Base-by-base conservation (phyloP, 805 yeast genomes). In the Ogataea pignaliae region DNA sequence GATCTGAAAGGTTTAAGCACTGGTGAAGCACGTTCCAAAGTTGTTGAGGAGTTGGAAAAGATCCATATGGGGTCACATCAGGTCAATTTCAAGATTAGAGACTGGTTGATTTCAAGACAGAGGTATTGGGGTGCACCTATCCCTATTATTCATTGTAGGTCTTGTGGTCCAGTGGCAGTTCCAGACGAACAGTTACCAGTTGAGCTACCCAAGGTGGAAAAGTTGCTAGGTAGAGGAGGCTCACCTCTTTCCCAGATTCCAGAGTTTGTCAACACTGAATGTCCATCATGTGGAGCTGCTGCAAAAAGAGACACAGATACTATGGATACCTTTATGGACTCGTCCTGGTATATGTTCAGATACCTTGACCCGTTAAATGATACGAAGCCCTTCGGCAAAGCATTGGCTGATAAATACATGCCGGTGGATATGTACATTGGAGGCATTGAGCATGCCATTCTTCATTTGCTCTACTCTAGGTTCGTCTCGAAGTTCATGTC, bases 61-160 rank as follows among this genome's bases (percentile, higher is more conserved):
- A 39, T 47, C 0, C 63, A 65, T 0, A 34, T 62, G 1, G 97
- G 91, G 0, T 51, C 64, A 1, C 45, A 53, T 3, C 69, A 76
- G 3, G 71, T 74, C 0, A 81, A 81, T 50, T 83, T 73, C 56
- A 76, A 82, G 51, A 68, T 93, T 28, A 75, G 97, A 53, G 99
- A 93, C 60, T 93, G 99, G 99, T 73, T 93, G 26, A 85, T 93
- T 38, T 84, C 95, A 56, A 78, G 99, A 59, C 99, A 93, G 64
- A 70, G 99, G 47, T 91, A 85, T 64, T 93, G 99, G 99, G 99
- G 99, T 21, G 93, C 97, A 0, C 99, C 99, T 2, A 93, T 93
- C 43, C 99, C 99, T 5, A 88, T 93, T 15, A 73, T 93, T 26
- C 93, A 93, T 57, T 93, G 99, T 68, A 75, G 73, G 7, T 51